Evolutionary conservation across 257 asterid genomes (phyloP), one percentile per base, ranked within the genome.

Genomic region (Nicotiana otophora): DNA sequence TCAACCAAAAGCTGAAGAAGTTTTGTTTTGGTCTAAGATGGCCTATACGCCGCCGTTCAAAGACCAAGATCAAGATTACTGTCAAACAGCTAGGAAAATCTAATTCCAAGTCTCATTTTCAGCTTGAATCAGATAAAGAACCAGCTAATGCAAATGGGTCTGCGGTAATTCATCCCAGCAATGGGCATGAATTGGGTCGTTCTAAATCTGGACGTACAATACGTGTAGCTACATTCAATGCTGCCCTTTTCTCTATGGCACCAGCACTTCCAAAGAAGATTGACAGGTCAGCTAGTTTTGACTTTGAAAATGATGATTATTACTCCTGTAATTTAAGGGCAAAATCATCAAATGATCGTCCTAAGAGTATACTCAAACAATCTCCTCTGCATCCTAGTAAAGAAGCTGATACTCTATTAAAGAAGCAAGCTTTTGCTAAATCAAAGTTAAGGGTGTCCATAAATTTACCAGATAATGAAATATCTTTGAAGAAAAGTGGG

Each of bases 181-280:
- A 75, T 28, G 63, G 80, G 51, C 51, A 42, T 5, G 96, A 91
- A 75, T 66, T 76, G 17, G 84, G 81, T 33, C 85, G 87, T 84
- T 66, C 79, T 5, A 88, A 83, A 78, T 78, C 84, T 85, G 69
- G 76, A 83, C 81, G 58, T 78, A 82, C 84, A 0, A 78, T 90
- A 33, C 78, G 98, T 81, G 85, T 96, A 14, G 99, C 95, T 0
- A 89, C 99, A 83, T 96, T 96, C 60, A 96, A 94, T 86, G 98
- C 99, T 88, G 98, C 98, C 90, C 89, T 94, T 4, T 96, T 96
- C 87, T 94, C 99, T 91, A 93, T 94, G 98, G 99, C 99, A 30
- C 97, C 97, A 4, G 98, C 94, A 12, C 92, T 94, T 31, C 91
- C 98, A 1, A 85, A 82, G 62, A 5, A 8, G 28, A 5, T 89